Percentiles rank a stretch among this genome's conserved stretches.
Conservation (phyloP, 306 rosid species). For the Benincasa hispida region DNA sequence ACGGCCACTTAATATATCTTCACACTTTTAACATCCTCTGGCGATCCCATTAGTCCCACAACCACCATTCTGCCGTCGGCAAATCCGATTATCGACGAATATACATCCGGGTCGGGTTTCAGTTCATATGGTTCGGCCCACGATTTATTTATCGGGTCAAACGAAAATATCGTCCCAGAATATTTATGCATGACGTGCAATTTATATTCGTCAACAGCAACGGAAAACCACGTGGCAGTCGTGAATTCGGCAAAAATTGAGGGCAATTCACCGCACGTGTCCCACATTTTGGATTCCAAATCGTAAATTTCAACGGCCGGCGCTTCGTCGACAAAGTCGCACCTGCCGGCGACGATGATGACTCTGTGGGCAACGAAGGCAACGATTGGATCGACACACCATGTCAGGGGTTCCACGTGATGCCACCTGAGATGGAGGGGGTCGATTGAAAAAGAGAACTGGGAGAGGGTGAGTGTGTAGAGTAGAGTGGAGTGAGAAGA, state of each 20-base stretch:
- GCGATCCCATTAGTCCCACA: slow-evolving; percentile 36
- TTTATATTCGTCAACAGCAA: slow-evolving; percentile 21
- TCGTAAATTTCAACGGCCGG: slow-evolving; percentile 55
- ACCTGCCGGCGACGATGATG: slow-evolving; percentile 47
- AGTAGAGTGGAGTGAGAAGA: slow-evolving; percentile 58
- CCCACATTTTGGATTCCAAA: slow-evolving; percentile 22
- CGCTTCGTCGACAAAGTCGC: slow-evolving; percentile 44
- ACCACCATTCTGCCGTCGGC: slow-evolving; percentile 20
- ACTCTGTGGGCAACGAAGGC: slow-evolving; percentile 24
- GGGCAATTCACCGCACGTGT: slow-evolving; percentile 37
- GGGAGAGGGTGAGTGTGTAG: slow-evolving; percentile 38
- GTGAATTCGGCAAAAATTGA: slow-evolving; percentile 25
- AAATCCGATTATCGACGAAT: slow-evolving; percentile 19
- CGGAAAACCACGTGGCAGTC: slow-evolving; percentile 45
- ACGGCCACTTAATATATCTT: slow-evolving; percentile 40
- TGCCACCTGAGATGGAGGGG: slow-evolving; percentile 48
- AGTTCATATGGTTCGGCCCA: slow-evolving; percentile 61
- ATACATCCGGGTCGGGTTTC: slow-evolving; percentile 12
- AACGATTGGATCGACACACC: slow-evolving; percentile 51
- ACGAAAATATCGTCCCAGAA: slow-evolving; percentile 36
- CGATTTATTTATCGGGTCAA: slow-evolving; percentile 18
- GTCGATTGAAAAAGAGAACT: slow-evolving; percentile 46
- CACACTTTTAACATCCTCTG: slow-evolving; percentile 26
- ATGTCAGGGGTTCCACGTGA: slow-evolving; percentile 24
- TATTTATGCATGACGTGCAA: slow-evolving; percentile 41